Evolutionary conservation across 2,329 filamentous ascomycete species (phyloP).

Genomic region (Xylariaceae sp.): DNA sequence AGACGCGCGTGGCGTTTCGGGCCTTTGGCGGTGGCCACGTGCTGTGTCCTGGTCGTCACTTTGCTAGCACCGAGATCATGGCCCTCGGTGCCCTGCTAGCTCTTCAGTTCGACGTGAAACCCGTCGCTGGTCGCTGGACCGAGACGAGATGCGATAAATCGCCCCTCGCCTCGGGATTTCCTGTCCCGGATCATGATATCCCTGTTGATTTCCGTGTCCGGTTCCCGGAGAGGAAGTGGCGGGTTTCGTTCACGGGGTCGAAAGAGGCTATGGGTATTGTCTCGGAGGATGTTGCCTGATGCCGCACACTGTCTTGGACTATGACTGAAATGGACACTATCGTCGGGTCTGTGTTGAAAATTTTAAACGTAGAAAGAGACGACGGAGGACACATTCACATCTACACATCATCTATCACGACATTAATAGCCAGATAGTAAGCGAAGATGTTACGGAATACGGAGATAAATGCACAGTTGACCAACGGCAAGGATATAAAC

Average conservation of each 20-base stretch:
- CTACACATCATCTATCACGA: no score
- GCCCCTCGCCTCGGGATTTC: constrained; percentile 4
- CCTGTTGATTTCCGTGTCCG: constrained; percentile 4
- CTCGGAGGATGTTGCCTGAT: constrained; percentile 5
- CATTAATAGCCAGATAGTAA: no score
- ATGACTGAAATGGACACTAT: no score
- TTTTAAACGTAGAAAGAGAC: no score
- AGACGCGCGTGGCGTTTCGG: constrained; percentile 4
- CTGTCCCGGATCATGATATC: constrained; percentile 10
- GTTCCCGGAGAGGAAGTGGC: neutral
- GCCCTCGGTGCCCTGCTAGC: constrained; percentile 2
- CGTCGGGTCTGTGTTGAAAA: no score
- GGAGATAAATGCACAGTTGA: no score
- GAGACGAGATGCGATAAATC: constrained; percentile 4
- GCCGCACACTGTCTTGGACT: no score
- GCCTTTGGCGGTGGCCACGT: constrained; percentile 10
- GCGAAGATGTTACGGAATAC: no score
- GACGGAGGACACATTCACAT: no score
- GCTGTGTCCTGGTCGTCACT: constrained; percentile 10
- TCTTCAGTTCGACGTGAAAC: constrained; percentile 6
- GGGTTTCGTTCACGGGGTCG: constrained; percentile 3
- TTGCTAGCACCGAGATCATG: constrained; percentile 9
- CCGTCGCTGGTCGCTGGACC: constrained; percentile 4
- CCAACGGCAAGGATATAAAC: no score
- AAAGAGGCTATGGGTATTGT: constrained; percentile 5